Percentiles rank a stretch among this genome's conserved stretches.
These are phyloP conservation scores for Wickerhamiella kurtzmanii DNA, from an alignment of 805 yeast species.

Conservation along the genomic window DNA sequence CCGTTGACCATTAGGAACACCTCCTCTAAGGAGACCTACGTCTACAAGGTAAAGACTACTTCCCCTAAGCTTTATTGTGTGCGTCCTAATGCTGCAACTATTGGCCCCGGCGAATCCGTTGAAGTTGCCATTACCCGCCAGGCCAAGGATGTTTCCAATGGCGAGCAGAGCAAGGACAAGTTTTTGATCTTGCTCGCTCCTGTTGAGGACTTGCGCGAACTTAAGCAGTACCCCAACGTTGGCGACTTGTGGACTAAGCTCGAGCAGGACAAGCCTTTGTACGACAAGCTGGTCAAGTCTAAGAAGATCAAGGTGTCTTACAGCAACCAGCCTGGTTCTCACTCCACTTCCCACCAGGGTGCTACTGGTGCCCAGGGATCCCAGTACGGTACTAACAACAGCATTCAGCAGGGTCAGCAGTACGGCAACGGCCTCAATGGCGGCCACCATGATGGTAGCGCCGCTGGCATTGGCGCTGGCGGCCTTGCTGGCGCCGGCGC, in stretches of 20 bases:
- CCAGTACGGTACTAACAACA: background rate
- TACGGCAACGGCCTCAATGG: background rate
- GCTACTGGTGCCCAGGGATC: background rate
- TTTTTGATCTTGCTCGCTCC: slow-evolving; percentile 82
- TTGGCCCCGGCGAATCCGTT: slow-evolving; percentile 59
- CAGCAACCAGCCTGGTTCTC: background rate
- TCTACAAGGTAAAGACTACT: slow-evolving; percentile 95
- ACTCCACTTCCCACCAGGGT: background rate
- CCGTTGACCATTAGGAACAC: slow-evolving; percentile 31
- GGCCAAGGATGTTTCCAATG: slow-evolving; percentile 66
- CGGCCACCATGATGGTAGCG: slow-evolving; percentile 1
- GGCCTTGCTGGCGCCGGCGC: slow-evolving; percentile 17
- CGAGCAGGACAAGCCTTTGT: slow-evolving; percentile 37
- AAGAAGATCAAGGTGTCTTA: slow-evolving; percentile 50
- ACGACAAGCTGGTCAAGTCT: slow-evolving; percentile 34
- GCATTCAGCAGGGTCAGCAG: background rate
- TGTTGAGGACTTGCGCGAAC: slow-evolving; percentile 41
- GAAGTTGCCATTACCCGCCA: slow-evolving; percentile 72
- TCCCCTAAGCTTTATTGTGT: slow-evolving; percentile 94
- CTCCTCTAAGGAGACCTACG: slow-evolving; percentile 43
- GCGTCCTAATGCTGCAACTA: slow-evolving; percentile 80
- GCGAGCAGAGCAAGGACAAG: slow-evolving; percentile 77
- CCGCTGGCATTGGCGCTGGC: slow-evolving; percentile 14
- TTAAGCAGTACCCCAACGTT: slow-evolving; percentile 32
- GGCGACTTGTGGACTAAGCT: slow-evolving; percentile 65